phyloP scores from a whole-genome alignment of 495 filamentous ascomycete genomes.

The Penicillium arizonense region DNA sequence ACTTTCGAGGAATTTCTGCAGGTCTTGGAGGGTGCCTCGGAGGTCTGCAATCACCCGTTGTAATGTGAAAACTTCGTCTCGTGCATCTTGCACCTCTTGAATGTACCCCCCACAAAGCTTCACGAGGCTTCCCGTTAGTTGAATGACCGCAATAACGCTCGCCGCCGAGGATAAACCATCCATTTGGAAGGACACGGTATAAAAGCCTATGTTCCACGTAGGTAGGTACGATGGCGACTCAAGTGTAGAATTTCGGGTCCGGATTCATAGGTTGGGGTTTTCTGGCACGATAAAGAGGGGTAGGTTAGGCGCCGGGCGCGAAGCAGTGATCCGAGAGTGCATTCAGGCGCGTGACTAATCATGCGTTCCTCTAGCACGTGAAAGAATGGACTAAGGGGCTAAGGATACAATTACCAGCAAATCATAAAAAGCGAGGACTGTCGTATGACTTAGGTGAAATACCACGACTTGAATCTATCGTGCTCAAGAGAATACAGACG shows the following conservation, averaged over 20 bases:
- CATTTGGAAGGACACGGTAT: slow-evolving; percentile 16
- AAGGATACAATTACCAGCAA: too few species aligned
- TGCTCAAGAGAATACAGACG: too few species aligned
- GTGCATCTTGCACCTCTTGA: slow-evolving; percentile 25
- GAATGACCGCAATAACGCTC: slow-evolving; percentile 28
- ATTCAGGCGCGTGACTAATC: too few species aligned
- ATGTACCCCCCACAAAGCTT: slow-evolving; percentile 32
- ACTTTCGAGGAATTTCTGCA: slow-evolving; percentile 18
- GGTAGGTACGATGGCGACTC: slow-evolving; percentile 7
- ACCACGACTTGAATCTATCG: too few species aligned
- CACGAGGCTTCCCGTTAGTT: slow-evolving; percentile 25
- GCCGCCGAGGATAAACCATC: slow-evolving; percentile 14
- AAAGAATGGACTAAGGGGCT: too few species aligned
- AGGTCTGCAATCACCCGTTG: slow-evolving; percentile 18
- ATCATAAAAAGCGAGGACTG: too few species aligned
- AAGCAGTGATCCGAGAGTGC: too few species aligned
- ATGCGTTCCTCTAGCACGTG: too few species aligned
- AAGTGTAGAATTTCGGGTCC: slow-evolving; percentile 3
- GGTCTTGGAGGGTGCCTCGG: slow-evolving; percentile 18
- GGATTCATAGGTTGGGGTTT: slow-evolving; percentile 3
- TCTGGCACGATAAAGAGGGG: slow-evolving; percentile 8
- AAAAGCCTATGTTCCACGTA: neutral
- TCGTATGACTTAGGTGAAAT: too few species aligned
- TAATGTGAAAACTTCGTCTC: slow-evolving; percentile 22
- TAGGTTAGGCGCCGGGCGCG: neutral